Evolutionary conservation across 1,139 yeast genomes (phyloP), one percentile per base, ranked within the genome.

Genomic region (Geotrichum fermentans): DNA sequence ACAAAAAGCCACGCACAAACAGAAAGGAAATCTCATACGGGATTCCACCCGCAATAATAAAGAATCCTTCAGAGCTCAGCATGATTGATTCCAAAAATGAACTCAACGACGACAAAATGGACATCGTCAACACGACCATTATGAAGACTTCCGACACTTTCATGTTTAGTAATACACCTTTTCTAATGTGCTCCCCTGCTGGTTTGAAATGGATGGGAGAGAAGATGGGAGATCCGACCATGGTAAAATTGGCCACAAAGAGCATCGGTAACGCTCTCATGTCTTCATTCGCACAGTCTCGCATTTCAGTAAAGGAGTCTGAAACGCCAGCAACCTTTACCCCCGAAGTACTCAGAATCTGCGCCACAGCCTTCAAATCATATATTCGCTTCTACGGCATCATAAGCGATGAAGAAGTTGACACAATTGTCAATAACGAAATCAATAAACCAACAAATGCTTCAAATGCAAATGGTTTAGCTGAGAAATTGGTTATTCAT

Each of bases 171-270:
- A 55, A 49, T 53, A 62, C 72, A 0, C 61, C 71, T 0, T 64
- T 73, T 41, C 67, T 75, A 0, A 57, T 73, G 7, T 63, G 74
- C 40, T 67, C 75, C 4, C 61, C 66, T 2, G 54, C 56, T 28
- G 78, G 78, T 6, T 47, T 73, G 22, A 59, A 61, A 38, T 72
- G 77, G 75, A 58, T 74, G 14, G 59, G 64, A 7, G 63, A 59
- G 13, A 64, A 61, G 42, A 52, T 69, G n/a, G 67, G 68, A 28
- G 66, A 68, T 47, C 39, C 55, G 0, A 47, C 57, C 21, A 40
- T 69, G 14, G 40, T 52, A 0, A 60, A 67, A 0, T 55, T 69
- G 4, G 73, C 73, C 1, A 47, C 63, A 3, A 52, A 59, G n/a
- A 59, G 58, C 2, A 24, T 57, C 2, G 55, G 62, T 10, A 30